Base-by-base conservation (phyloP, 2,329 filamentous ascomycete species). In the Sporothrix inflata region DNA sequence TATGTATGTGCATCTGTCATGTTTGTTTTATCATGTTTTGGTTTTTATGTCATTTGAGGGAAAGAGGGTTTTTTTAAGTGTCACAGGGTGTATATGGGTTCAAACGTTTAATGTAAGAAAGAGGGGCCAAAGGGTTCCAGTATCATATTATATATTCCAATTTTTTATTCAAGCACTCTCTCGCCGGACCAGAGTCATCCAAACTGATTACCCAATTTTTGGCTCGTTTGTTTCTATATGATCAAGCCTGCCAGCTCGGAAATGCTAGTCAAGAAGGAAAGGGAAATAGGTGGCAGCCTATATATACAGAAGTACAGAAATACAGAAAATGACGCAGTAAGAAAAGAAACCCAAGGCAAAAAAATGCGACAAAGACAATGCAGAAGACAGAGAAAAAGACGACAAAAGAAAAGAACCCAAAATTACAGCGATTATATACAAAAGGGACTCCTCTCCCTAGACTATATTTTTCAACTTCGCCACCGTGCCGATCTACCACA, bases 401-500 rank as follows among this genome's bases (percentile, higher is more conserved):
- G 8, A 27, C 19, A 12, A 65, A 12, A 21, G 12, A 27, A 8
- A 53, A n/a, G 1, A 19, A 19, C 69, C 42, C 38, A 65, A 45
- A 61, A 27, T 27, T 65, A 65, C 60, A 65, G 60, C 60, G 21
- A 19, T 24, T 65, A 19, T 65, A 49, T 7, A 38, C 19, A 38
- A 55, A 24, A 11, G 21, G 21, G 24, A 21, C 30, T 3, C 12
- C 12, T 27, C 38, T 45, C 38, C n/a, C 60, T 27, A 27, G 21
- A 27, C 60, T 65, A 19, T 42, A 24, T 65, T 45, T 21, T 45
- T 40, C 38, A 45, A 27, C 21, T 45, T 42, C 38, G 34, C n/a
- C 57, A 63, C 34, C 9, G 21, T 11, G 7, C 55, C 30, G 19
- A 16, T 21, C 55, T 79, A 89, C 87, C 87, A 88, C n/a, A 87